Evolutionary conservation across 1,284 basidiomycete genomes (phyloP), one percentile per base, ranked within the genome.

Genomic region (Cutaneotrichosporon cavernicola): DNA sequence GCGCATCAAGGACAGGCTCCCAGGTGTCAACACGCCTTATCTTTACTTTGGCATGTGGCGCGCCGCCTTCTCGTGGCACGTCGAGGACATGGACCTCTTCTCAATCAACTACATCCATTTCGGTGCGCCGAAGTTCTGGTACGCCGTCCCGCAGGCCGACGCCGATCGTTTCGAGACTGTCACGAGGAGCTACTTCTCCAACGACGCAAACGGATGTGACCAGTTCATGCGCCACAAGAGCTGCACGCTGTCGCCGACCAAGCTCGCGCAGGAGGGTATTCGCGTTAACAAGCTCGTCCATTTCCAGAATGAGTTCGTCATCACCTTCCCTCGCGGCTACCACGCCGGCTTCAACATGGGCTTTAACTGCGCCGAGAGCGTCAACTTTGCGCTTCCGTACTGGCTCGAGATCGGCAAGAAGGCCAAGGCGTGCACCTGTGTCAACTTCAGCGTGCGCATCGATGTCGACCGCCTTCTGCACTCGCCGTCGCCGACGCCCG

Each of bases 91-190:
- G 91, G 96, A 98, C 76, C 85, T 99, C 4, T 97, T 96, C 81
- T 96, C 92, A 62, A 99, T 99, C 83, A 99, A 98, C 80, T 98
- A 97, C 76, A 94, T 99, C 67, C 96, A 99, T 80, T 99, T 98
- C 76, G 96, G 96, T 3, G 95, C 96, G 0, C 95, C 94, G 1
- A 99, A 87, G 74, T 85, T 91, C 76, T 99, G 97, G 96, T 99
- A 99, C 79, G 89, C 94, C 0, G 86, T 98, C 36, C 95, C 95
- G 9, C 96, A 98, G 77, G 88, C 84, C 36, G 87, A 89, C 70
- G 89, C 90, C 5, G 82, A 83, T 22, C 86, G 88, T 13, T 85
- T 97, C 51, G 94, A 97, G 78, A 91, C 67, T 65, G 84, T 79
- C 4, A 52, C 50, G 40, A 31, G 52, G 22, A 92, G 89, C 57